These are phyloP conservation scores for Arabidopsis suecica DNA, from an alignment of 345 rosid species.

Conservation along the genomic window DNA sequence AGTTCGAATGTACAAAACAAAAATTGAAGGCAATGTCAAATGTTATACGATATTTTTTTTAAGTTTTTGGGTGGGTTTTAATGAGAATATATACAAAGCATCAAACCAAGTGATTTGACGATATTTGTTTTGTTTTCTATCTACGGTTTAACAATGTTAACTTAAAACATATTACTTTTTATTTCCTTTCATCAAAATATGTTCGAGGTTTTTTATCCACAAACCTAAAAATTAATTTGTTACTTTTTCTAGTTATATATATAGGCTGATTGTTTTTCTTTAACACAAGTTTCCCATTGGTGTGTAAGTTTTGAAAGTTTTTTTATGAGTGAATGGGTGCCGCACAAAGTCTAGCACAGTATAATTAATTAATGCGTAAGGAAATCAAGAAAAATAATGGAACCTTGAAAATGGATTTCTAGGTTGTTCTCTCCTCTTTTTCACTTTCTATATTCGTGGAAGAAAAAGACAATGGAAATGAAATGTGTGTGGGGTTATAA, in stretches of 20 bases:
- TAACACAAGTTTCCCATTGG: background rate
- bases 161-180: background rate
- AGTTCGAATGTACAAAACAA: background rate
- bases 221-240: background rate
- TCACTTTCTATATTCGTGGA: slow-evolving; percentile 10
- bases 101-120: background rate
- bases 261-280: background rate
- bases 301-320: background rate
- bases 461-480: slow-evolving; percentile 24
- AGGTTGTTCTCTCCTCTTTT: slow-evolving; percentile 16
- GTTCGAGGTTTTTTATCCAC: background rate
- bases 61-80: background rate
- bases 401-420: slow-evolving; percentile 21
- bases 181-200: background rate
- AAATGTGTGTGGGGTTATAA: slow-evolving; percentile 24
- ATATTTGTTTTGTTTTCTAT: background rate
- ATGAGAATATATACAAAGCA: background rate
- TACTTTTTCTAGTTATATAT: background rate
- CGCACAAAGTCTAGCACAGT: background rate
- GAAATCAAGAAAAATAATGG: slow-evolving; percentile 1
- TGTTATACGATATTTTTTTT: background rate
- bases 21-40: background rate
- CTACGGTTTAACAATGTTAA: background rate
- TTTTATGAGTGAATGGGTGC: background rate
- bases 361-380: background rate